Conservation (phyloP, 2,329 filamentous ascomycete genomes). For the Trichophyton equinum region DNA sequence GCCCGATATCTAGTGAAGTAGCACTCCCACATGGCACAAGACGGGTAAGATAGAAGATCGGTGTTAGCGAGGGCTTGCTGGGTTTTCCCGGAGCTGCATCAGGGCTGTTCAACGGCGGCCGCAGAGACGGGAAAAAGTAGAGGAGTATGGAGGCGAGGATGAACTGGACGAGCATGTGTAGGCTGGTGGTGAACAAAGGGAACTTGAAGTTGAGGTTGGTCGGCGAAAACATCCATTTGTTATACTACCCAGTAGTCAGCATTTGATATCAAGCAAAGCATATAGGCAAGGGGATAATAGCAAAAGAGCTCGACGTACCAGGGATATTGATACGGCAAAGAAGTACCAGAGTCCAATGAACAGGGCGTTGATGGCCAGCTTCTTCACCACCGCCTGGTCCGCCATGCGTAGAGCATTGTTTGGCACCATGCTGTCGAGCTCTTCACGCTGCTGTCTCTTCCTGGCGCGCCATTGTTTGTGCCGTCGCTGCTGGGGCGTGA, state of each 20-base stretch:
- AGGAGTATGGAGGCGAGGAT: constrained; percentile 63
- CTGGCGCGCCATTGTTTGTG: constrained; percentile 49
- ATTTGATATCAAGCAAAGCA: not conserved
- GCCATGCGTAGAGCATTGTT: constrained; percentile 49
- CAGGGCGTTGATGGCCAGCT: constrained; percentile 59
- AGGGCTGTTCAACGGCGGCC: constrained; percentile 40
- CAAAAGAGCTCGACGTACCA: constrained; percentile 44
- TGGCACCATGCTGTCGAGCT: constrained; percentile 55
- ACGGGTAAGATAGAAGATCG: constrained; percentile 77
- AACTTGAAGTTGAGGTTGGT: constrained; percentile 80
- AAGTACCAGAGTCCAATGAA: constrained; percentile 81
- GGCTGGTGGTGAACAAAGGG: constrained; percentile 83
- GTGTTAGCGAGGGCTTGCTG: constrained; percentile 37
- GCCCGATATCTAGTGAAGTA: constrained; percentile 86
- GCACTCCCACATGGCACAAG: constrained; percentile 85
- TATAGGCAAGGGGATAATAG: not conserved
- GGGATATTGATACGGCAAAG: constrained; percentile 84
- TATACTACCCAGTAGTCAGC: constrained; percentile 51
- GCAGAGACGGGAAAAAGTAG: constrained; percentile 67
- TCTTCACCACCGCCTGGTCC: constrained; percentile 58
- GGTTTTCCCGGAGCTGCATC: constrained; percentile 13
- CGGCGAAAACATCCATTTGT: constrained; percentile 98
- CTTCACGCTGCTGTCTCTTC: constrained; percentile 52
- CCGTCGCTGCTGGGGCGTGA: constrained; percentile 59
- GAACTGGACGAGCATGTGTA: constrained; percentile 96